Conservation (phyloP, 2,329 filamentous ascomycete species). For the Alternaria atra region DNA sequence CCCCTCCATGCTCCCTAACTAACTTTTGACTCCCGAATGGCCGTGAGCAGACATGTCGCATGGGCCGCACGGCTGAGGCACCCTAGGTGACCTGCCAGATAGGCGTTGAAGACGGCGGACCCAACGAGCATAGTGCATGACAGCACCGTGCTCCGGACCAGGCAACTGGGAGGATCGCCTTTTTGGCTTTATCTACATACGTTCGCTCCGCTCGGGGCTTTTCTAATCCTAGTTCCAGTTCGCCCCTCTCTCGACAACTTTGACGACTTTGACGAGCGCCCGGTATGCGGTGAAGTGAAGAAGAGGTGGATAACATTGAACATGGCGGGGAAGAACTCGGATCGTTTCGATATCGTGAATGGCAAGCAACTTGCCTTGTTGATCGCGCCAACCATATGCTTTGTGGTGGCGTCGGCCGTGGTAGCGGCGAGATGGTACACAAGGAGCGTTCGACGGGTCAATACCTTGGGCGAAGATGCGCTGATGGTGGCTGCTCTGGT, state of each 20-base stretch:
- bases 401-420: slow-evolving; percentile 21
- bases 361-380: slow-evolving; percentile 27
- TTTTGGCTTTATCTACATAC: slow-evolving; percentile 12
- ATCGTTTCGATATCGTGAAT: slow-evolving; percentile 30
- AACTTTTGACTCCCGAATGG: slow-evolving; percentile 7
- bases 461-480: slow-evolving; percentile 26
- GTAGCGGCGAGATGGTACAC: slow-evolving; percentile 32
- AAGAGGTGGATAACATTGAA: slow-evolving; percentile 4
- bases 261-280: slow-evolving; percentile 1
- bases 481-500: slow-evolving; percentile 29
- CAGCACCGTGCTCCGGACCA: slow-evolving; percentile 14
- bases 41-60: slow-evolving; percentile 14
- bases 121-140: slow-evolving; percentile 18
- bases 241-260: slow-evolving; percentile 10
- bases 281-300: slow-evolving; percentile 16
- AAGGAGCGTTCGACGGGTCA: slow-evolving; percentile 28
- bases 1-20: neutral
- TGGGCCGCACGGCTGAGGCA: slow-evolving; percentile 12
- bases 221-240: slow-evolving; percentile 14
- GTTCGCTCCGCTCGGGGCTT: slow-evolving; percentile 7
- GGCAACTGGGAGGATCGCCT: slow-evolving; percentile 11
- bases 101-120: slow-evolving; percentile 10
- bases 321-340: slow-evolving; percentile 21
- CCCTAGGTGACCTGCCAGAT: slow-evolving; percentile 11
- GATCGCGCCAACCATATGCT: slow-evolving; percentile 26